A percentile compares a stretch with the other conserved stretches of the same genome.
Evolutionary conservation across 1,284 basidiomycete species (phyloP).

Genomic region (Tylopilus sp.): DNA sequence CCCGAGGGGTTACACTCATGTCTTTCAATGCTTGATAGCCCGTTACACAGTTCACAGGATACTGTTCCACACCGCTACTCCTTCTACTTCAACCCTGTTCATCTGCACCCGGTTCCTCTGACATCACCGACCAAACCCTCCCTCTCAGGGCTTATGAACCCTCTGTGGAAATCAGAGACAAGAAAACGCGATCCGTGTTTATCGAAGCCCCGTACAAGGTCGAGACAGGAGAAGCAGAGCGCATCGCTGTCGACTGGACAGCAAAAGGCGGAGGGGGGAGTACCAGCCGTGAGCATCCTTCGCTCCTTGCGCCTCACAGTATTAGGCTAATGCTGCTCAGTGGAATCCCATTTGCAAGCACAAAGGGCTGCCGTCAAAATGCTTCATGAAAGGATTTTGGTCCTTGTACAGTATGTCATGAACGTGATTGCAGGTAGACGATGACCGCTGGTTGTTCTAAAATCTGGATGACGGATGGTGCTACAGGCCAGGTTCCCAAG

Average conservation of each 20-base stretch:
- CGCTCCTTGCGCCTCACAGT: background rate
- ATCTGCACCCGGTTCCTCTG: slow-evolving; percentile 47
- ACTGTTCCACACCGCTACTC: slow-evolving; percentile 76
- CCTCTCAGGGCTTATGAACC: slow-evolving; percentile 90
- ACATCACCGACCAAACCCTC: slow-evolving; percentile 62
- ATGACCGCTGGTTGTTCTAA: background rate
- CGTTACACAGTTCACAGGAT: slow-evolving; percentile 56
- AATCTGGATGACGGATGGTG: slow-evolving; percentile 3
- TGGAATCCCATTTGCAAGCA: slow-evolving; percentile 84
- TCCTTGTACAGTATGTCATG: slow-evolving; percentile 80
- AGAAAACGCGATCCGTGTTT: slow-evolving; percentile 74
- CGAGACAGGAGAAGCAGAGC: slow-evolving; percentile 97
- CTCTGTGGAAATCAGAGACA: slow-evolving; percentile 76
- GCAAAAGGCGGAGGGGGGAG: slow-evolving; percentile 85
- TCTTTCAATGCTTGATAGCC: background rate
- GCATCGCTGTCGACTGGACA: slow-evolving; percentile 96
- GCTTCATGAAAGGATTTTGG: slow-evolving; percentile 85
- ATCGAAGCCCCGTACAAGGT: slow-evolving; percentile 80
- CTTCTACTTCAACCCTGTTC: slow-evolving; percentile 62
- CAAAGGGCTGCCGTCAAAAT: slow-evolving; percentile 95
- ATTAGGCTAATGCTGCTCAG: slow-evolving; percentile 42
- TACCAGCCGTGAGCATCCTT: slow-evolving; percentile 59
- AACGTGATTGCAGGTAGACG: slow-evolving; percentile 70
- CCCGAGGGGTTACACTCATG: background rate
- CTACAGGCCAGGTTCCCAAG: slow-evolving; percentile 56